Conservation (phyloP, 1,284 basidiomycete species). For the Bjerkandera adusta region DNA sequence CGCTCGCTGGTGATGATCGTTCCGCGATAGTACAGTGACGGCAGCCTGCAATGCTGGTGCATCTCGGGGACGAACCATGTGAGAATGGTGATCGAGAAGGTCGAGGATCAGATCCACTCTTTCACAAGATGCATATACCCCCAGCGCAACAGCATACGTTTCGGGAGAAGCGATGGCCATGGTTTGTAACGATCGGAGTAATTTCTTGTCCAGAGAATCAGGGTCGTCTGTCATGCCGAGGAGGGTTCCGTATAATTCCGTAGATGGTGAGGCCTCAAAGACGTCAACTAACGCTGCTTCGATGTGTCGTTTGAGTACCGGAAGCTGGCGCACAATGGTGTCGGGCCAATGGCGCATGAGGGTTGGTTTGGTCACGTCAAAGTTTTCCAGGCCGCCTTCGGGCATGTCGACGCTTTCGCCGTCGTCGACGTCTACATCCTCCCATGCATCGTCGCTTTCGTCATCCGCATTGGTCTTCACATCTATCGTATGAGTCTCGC, state of each 20-base stretch:
- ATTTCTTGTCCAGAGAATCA: constrained; percentile 27
- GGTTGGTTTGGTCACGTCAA: constrained; percentile 26
- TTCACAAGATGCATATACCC: constrained; percentile 42
- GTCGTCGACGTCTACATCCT: constrained; percentile 21
- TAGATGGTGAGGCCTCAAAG: constrained; percentile 49
- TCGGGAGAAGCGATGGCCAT: constrained; percentile 49
- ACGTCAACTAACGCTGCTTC: constrained; percentile 39
- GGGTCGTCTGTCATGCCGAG: constrained; percentile 35
- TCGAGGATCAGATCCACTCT: constrained; percentile 33
- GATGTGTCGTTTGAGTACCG: constrained; percentile 42
- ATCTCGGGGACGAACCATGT: constrained; percentile 60
- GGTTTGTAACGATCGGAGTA: constrained; percentile 36
- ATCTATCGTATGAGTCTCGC: too few species aligned
- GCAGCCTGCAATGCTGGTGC: constrained; percentile 43
- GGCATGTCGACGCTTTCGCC: constrained; percentile 26
- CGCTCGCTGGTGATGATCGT: constrained; percentile 28
- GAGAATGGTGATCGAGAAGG: constrained; percentile 43
- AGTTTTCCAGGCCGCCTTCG: constrained; percentile 16
- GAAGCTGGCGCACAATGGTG: constrained; percentile 37
- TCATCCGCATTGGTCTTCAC: constrained; percentile 3
- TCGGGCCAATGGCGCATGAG: constrained; percentile 52
- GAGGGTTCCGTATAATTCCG: constrained; percentile 43
- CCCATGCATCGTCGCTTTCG: constrained; percentile 32
- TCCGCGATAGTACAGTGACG: constrained; percentile 35
- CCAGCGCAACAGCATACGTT: constrained; percentile 50